phyloP scores from a whole-genome alignment of 495 filamentous ascomycete genomes.

The Lasiosphaeria hispida region DNA sequence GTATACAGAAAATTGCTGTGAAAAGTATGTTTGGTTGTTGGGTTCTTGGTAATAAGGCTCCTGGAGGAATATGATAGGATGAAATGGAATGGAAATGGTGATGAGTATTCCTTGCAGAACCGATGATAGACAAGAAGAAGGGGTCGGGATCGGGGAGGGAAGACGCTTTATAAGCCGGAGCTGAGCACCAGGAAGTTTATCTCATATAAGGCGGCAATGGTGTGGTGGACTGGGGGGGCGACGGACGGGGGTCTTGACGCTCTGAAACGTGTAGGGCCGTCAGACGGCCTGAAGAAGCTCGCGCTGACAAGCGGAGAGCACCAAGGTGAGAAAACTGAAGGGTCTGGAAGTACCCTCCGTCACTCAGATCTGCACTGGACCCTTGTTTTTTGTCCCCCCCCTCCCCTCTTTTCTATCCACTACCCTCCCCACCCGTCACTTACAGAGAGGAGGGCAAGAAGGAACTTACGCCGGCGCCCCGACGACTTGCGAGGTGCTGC shows the following conservation, averaged over 20 bases:
- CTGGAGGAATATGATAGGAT: background rate
- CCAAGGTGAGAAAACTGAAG: background rate
- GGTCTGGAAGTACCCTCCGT: slow-evolving; percentile 4
- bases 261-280: background rate
- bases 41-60: background rate
- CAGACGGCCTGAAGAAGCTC: background rate
- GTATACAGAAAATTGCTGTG: background rate
- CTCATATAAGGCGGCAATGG: slow-evolving; percentile 22
- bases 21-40: background rate
- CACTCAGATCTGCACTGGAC: slow-evolving; percentile 9
- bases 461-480: background rate
- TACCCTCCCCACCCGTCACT: background rate
- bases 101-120: slow-evolving; percentile 5
- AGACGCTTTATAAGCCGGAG: slow-evolving; percentile 26
- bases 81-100: background rate
- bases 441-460: too few relatives aligned
- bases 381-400: background rate
- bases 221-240: slow-evolving; percentile 5
- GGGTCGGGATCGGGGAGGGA: background rate
- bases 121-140: background rate
- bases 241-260: background rate
- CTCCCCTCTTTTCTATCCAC: background rate
- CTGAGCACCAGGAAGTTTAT: slow-evolving; percentile 20
- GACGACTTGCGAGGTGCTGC: background rate
- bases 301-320: background rate